Evolutionary conservation across 257 asterid species (phyloP), one percentile per base, ranked within the genome.

Genomic region (Gentiana dahurica): DNA sequence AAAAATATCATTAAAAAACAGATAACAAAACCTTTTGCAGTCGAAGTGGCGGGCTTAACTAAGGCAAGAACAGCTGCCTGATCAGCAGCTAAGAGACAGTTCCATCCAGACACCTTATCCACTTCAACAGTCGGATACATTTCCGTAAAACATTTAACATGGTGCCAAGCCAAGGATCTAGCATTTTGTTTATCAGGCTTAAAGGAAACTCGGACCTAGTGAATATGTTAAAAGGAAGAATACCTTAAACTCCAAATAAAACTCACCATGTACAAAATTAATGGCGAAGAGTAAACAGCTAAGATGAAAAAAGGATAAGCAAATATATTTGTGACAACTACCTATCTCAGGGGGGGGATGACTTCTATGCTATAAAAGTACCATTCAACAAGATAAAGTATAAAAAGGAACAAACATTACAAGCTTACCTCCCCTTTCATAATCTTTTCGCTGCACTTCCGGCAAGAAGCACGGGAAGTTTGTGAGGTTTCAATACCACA

Each of bases 61-160:
- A 72, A 69, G 59, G 94, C 73, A 53, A 66, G 77, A 52, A 83
- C 66, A n/a, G 82, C 60, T 46, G 80, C 75, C 39, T 70, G 94
- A 36, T 83, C 91, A 59, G 81, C 37, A 12, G 77, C 62, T 3
- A 84, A 69, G 72, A 88, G 94, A 73, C 65, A 79, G 62, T 77
- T 83, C 90, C 85, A 83, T 53, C 94, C 95, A 49, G 86, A 58
- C 67, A 88, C 64, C 49, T 79, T 83, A 63, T 88, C 85, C 48
- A 83, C 73, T 69, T 77, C 67, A 39, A 74, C 57, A 61, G 65
- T 58, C 54, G 83, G 68, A 55, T 82, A 66, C 45, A 53, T 56
- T 68, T 83, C 93, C 78, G 79, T 39, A 82, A 83, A 83, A 77
- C 99, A 92, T 68, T 72, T 88, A 9, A 91, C 97, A 77, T 92